Evolutionary conservation across 441 rosid species (phyloP), one percentile per base, ranked within the genome.

Genomic region (Erodium moschatum): DNA sequence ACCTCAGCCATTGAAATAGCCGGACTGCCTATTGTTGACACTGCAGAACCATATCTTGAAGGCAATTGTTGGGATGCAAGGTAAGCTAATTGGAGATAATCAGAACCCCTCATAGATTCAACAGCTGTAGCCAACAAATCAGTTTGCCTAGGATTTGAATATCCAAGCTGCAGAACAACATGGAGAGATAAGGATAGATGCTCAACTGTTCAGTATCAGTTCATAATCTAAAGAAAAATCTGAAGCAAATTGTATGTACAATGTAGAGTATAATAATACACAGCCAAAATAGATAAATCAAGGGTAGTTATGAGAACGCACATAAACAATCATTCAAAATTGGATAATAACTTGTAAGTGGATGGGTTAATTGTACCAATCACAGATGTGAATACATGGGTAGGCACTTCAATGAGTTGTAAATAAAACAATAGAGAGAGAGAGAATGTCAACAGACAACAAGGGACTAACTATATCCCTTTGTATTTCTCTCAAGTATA

Each of bases 1-100:
- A 84, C 89, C 86, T 85, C 83, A 54, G 74, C 68, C 62, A 77
- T 61, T 24, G 85, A 76, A 64, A 65, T 18, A 16, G 70, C 13
- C 12, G 74, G 73, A 48, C 62, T 27, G 38, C 68, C 73, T 27
- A 67, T 56, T 6, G 77, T 50, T 60, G 85, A 66, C 19, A 70
- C 60, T 18, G 75, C 68, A 76, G 61, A 5, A 65, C 69, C 12
- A 35, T 72, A 71, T 73, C 77, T 68, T 40, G 75, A 67, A 35
- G 82, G 64, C 68, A 70, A 9, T 38, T 77, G 58, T 24, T 66
- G 77, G 16, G 70, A 54, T 18, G 52, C 71, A 68, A 60, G 64
- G n/a, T 69, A 78, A 38, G 75, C 20, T 33, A 81, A 20, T 29
- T 60, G 64, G 27, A 7, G 33, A 21, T 20, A 19, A 21, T 60